Conservation (phyloP, 2,329 filamentous ascomycete genomes). For the Chaetomium strumarium region DNA sequence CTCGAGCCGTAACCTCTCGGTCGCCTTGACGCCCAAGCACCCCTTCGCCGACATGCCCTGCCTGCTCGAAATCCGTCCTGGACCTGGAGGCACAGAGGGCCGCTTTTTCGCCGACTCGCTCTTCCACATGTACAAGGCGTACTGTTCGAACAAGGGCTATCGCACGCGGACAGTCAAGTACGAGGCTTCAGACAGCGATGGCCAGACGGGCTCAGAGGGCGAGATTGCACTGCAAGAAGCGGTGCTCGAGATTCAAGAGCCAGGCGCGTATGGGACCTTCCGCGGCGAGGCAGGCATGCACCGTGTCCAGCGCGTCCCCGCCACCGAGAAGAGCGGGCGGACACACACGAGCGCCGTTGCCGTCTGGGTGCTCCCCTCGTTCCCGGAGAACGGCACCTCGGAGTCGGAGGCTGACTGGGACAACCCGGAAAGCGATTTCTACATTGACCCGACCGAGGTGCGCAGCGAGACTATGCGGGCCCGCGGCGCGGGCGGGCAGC, state of each 20-base stretch:
- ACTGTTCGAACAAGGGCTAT: slow-evolving; percentile 65
- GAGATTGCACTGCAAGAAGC: slow-evolving; percentile 77
- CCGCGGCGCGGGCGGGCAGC: slow-evolving; percentile 86
- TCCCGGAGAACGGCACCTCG: slow-evolving; percentile 53
- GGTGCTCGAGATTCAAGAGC: slow-evolving; percentile 72
- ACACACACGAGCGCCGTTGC: slow-evolving; percentile 91
- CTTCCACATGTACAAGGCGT: slow-evolving; percentile 81
- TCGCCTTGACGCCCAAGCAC: slow-evolving; percentile 76
- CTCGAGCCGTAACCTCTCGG: slow-evolving; percentile 64
- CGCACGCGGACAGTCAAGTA: slow-evolving; percentile 66
- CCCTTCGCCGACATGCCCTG: slow-evolving; percentile 87
- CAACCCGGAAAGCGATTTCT: slow-evolving; percentile 87
- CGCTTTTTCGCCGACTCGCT: slow-evolving; percentile 83
- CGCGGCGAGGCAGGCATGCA: slow-evolving; percentile 91
- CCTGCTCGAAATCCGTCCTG: slow-evolving; percentile 84
- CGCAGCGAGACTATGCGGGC: slow-evolving; percentile 84
- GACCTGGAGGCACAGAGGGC: slow-evolving; percentile 86
- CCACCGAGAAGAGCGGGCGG: slow-evolving; percentile 83
- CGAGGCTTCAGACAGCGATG: slow-evolving; percentile 63
- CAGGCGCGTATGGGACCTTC: slow-evolving; percentile 74
- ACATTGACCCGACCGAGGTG: slow-evolving; percentile 79
- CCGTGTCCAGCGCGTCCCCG: slow-evolving; percentile 86
- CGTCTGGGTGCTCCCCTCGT: slow-evolving; percentile 84
- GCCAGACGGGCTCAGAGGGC: slow-evolving; percentile 47
- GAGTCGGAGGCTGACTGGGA: slow-evolving; percentile 56